These are phyloP conservation scores for Aspergillus sclerotioniger DNA, from an alignment of 495 filamentous ascomycete genomes.

Conservation along the genomic window DNA sequence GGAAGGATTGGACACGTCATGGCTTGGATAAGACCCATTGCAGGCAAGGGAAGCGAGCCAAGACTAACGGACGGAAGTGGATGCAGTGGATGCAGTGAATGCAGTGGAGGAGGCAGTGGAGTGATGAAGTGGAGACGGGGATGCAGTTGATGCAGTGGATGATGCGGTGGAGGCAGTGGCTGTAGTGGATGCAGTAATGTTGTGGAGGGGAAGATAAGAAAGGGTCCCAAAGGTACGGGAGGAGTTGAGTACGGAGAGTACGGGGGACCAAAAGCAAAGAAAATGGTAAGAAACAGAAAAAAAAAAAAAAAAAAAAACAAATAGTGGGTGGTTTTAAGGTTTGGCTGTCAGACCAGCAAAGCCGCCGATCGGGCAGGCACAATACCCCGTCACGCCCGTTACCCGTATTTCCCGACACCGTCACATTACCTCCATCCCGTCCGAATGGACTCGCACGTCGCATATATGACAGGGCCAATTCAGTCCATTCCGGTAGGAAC, in stretches of 20 bases:
- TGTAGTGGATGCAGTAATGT: no score
- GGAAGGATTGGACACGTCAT: not conserved
- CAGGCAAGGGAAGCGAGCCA: conserved; percentile 2
- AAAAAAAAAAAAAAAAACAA: not conserved
- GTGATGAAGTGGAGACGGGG: no score
- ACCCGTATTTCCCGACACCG: not conserved
- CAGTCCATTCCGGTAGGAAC: not conserved
- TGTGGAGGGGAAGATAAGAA: no score
- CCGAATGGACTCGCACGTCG: not conserved
- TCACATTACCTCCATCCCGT: not conserved
- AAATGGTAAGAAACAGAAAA: no score
- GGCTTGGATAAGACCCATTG: not conserved
- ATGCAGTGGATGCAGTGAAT: not conserved
- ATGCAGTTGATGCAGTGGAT: no score
- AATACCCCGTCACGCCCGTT: not conserved
- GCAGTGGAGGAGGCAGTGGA: no score
- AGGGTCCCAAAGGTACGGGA: no score
- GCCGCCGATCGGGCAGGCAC: not conserved
- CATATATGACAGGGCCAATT: not conserved
- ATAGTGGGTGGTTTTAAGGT: not conserved
- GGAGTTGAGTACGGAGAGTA: no score
- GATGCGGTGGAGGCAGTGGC: no score
- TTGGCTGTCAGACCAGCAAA: not conserved
- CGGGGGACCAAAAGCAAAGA: not conserved
- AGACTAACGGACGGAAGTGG: not conserved